Base-by-base conservation (phyloP, 2,329 filamentous ascomycete genomes). In the Exserohilum rostratum region DNA sequence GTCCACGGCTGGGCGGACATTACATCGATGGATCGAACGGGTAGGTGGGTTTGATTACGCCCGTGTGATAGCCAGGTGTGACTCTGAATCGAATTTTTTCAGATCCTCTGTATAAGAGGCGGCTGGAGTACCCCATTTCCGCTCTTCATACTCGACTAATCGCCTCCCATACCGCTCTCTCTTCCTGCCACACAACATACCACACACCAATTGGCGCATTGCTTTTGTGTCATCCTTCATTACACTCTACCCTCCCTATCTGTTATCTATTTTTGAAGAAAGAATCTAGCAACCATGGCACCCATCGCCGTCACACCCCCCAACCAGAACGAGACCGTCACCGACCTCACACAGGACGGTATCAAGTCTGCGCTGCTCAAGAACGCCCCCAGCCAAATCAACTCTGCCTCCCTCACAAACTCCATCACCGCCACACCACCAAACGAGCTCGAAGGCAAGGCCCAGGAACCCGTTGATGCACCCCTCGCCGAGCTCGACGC, bases 401-500 rank as follows among this genome's bases (percentile, higher is more conserved):
- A 69, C 30, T 65, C 65, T 5, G 60, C 66, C 5, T 59, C 63
- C 9, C 58, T 70, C 38, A 61, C 63, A 50, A 57, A 67, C 50
- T 54, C 54, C 18, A 60, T 66, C 51, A 71, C 69, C 15, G 56
- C 64, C 33, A 62, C 63, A 40, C 62, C 64, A 54, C 63, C 67
- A 47, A 52, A 63, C n/a, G 62, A 64, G 46, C 57, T 47, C 9
- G 47, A 57, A 31, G 47, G 51, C 48, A 57, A 65, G 30, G 18
- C 40, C 5, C 39, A 60, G 45, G 42, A 62, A 22, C 49, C 57
- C 43, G 43, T 49, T 27, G 53, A 63, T 5, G 57, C 71, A 11
- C 59, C 64, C 1, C 72, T 78, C 18, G 66, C 76, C 22, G 62
- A 70, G 48, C 71, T 82, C 37, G 76, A 81, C 53, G 78, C 79